phyloP scores from a whole-genome alignment of 305 asterid species.

The Solanum aculeatissimum region DNA sequence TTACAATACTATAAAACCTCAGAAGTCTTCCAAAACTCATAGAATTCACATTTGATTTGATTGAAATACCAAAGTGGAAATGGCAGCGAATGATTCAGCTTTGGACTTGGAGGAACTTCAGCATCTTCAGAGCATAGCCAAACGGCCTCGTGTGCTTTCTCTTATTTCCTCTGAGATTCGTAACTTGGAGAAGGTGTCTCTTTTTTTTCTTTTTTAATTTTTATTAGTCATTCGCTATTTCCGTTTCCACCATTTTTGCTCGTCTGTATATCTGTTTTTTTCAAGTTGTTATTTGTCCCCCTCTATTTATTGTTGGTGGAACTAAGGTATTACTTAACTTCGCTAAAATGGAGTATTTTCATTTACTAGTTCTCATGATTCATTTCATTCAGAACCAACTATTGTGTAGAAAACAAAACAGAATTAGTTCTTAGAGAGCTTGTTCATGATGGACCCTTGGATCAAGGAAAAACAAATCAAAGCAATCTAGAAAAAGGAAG shows the following conservation, averaged over 20 bases:
- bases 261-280: not conserved
- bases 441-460: too few relatives aligned
- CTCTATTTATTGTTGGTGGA: not conserved
- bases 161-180: slow-evolving; percentile 59
- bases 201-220: not conserved
- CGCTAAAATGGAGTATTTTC: not conserved
- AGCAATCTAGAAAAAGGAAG: too few relatives aligned
- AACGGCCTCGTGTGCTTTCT: slow-evolving; percentile 65
- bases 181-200: slow-evolving; percentile 53
- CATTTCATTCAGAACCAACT: not conserved
- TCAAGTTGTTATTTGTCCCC: not conserved
- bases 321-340: not conserved
- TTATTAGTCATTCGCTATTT: not conserved
- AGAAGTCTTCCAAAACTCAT: not conserved
- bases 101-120: slow-evolving; percentile 75
- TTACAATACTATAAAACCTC: not conserved
- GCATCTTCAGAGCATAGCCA: slow-evolving; percentile 65
- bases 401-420: not conserved
- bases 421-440: too few relatives aligned
- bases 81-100: slow-evolving; percentile 56
- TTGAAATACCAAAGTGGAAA: slow-evolving; percentile 1
- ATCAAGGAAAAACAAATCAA: too few relatives aligned
- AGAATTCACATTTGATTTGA: not conserved
- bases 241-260: not conserved
- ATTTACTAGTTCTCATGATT: not conserved